phyloP scores from a whole-genome alignment of 352 stramenopile genomes.

The Phytopythium oedochilum region DNA sequence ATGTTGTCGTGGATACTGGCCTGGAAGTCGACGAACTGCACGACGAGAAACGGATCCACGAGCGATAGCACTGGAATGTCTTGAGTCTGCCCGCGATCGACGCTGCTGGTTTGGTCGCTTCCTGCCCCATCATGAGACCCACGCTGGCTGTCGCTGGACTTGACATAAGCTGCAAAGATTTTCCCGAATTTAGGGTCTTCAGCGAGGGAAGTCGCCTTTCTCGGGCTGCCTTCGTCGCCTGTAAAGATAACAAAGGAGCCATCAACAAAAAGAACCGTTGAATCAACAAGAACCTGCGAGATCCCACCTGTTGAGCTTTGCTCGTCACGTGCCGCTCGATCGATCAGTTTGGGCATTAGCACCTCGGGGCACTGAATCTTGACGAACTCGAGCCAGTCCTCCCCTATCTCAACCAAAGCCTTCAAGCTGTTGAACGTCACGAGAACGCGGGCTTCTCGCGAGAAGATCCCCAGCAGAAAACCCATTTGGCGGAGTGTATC shows the following conservation, averaged over 20 bases:
- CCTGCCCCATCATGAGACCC: slow-evolving; percentile 7
- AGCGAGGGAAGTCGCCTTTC: slow-evolving; percentile 58
- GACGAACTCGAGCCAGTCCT: slow-evolving; percentile 59
- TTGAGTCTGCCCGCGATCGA: slow-evolving; percentile 6
- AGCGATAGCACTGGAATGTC: slow-evolving; percentile 11
- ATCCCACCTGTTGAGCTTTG: background rate
- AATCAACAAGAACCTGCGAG: background rate
- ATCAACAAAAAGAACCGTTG: background rate
- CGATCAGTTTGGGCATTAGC: slow-evolving; percentile 14
- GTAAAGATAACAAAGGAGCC: background rate
- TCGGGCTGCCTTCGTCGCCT: slow-evolving; percentile 33
- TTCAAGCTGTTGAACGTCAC: slow-evolving; percentile 57
- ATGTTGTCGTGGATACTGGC: slow-evolving; percentile 63
- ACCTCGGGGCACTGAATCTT: slow-evolving; percentile 40
- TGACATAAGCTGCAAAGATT: slow-evolving; percentile 38
- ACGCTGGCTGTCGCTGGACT: slow-evolving; percentile 1
- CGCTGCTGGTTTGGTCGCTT: slow-evolving; percentile 8
- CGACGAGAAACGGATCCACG: slow-evolving; percentile 55
- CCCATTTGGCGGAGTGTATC: slow-evolving; percentile 44
- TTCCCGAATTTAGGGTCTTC: slow-evolving; percentile 70
- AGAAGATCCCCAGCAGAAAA: slow-evolving; percentile 53
- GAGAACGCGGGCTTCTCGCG: slow-evolving; percentile 51
- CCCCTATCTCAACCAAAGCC: slow-evolving; percentile 55
- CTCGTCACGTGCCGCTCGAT: background rate
- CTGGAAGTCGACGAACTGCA: slow-evolving; percentile 79